These are phyloP conservation scores for Leersia perrieri DNA, from an alignment of 176 grass and related monocot species.

Conservation along the genomic window DNA sequence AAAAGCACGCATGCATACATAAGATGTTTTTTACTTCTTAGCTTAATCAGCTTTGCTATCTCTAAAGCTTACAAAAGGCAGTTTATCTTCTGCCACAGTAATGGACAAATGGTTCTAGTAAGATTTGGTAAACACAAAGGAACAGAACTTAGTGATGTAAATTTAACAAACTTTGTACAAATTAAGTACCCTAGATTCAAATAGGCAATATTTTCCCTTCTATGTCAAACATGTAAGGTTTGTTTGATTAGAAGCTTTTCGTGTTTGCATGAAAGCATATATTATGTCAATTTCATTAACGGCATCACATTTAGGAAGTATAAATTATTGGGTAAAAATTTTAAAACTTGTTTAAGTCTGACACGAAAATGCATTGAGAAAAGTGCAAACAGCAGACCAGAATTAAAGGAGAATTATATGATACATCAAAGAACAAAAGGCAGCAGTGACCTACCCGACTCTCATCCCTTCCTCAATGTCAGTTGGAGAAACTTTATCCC, in stretches of 20 bases:
- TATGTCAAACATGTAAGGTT: background rate
- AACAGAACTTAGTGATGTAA: background rate
- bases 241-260: background rate
- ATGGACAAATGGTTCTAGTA: background rate
- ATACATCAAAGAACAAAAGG: background rate
- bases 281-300: background rate
- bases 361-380: background rate
- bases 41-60: conserved; percentile 2
- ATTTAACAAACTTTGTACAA: background rate
- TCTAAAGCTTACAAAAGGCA: background rate
- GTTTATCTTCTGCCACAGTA: background rate
- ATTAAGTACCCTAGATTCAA: background rate
- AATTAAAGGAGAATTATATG: background rate
- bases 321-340: background rate
- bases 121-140: background rate
- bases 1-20: background rate
- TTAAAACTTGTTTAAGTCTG: background rate
- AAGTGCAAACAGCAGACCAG: background rate
- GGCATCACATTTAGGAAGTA: background rate
- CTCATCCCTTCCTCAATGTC: conserved; percentile 98
- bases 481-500: conserved; percentile 91
- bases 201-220: background rate
- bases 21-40: background rate
- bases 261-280: background rate
- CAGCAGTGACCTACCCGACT: conserved; percentile 60